Base-by-base conservation (phyloP, 2,329 filamentous ascomycete species). In the Periglandula ipomoeae region DNA sequence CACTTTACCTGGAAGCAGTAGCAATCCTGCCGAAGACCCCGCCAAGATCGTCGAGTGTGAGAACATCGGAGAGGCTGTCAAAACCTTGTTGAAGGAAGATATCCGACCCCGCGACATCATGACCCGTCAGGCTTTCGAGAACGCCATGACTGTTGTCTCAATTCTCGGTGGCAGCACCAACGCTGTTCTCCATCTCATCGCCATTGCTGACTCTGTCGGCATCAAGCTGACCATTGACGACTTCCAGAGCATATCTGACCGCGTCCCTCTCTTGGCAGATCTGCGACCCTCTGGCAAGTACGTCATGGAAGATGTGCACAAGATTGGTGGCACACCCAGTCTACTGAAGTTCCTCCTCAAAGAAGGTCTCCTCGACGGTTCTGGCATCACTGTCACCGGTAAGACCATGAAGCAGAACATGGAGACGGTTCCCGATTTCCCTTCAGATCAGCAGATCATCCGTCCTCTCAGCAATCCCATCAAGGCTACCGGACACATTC, bases 351-450 rank as follows among this genome's bases (percentile, higher is more conserved):
- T 91, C 61, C 78, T 96, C 39, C 79, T 94, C 53, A 87, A 86
- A 54, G 89, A 90, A 51, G 87, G 86, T 6, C 70, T 95, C 38
- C 77, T 96, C 46, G 82, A 93, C 57, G 90, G 89, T 52, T 79
- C 74, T 43, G 87, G 89, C 52, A 78, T 84, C 11, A 95, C 89
- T 5, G 84, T 95, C 10, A 95, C 90, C 0, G 90, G 89, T 47
- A 93, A 93, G 73, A 95, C 89, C 1, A 73, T 95, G 53, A 87
- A 86, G 50, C 76, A 95, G 68, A 96, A 95, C 65, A 82, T 95
- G 30, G 81, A 81, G 46, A 72, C 77, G n/a, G 85, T 81, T 67
- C 83, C 85, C 10, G 82, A 80, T 4, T 85, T 89, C 71, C 82
- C 86, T 2, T 74, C 78, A 50, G 84, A 86, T 54, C 89, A 96